phyloP scores from a whole-genome alignment of 108 stramenopile genomes.

The Bacterosira constricta region DNA sequence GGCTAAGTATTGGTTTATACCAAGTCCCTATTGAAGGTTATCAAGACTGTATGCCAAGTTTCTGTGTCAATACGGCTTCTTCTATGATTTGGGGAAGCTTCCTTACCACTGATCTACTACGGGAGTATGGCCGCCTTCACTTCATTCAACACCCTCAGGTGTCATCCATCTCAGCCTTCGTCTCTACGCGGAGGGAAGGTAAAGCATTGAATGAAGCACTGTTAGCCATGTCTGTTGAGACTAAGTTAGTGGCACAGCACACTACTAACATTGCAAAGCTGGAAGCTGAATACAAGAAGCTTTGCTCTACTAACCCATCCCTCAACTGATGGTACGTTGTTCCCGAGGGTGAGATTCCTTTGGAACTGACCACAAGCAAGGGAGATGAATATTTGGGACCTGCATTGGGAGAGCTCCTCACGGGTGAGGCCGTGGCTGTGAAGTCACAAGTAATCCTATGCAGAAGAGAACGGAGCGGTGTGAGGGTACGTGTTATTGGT shows the following conservation, averaged over 20 bases:
- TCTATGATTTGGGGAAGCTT: slow-evolving; percentile 5
- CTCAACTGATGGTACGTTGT: too few relatives aligned
- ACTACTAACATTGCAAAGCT: background rate
- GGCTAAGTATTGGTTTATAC: background rate
- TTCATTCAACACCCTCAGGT: slow-evolving; percentile 7
- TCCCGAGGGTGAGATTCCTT: too few relatives aligned
- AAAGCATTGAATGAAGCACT: background rate
- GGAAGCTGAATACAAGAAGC: background rate
- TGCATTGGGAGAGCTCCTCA: background rate
- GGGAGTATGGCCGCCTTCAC: background rate
- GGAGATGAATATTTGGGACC: background rate
- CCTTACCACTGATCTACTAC: background rate
- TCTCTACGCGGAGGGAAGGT: background rate
- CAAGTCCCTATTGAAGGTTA: background rate
- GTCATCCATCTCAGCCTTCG: background rate
- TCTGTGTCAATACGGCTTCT: background rate
- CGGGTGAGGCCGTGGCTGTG: background rate
- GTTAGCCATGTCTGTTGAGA: background rate
- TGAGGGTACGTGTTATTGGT: background rate
- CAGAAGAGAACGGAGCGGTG: background rate
- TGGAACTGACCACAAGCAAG: background rate
- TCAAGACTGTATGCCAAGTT: background rate
- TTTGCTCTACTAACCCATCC: too few relatives aligned
- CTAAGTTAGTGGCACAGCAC: background rate
- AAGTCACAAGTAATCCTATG: background rate